Percentiles rank a stretch among this genome's conserved stretches.
Conservation (phyloP, 306 rosid genomes). For the Myrica gale region DNA sequence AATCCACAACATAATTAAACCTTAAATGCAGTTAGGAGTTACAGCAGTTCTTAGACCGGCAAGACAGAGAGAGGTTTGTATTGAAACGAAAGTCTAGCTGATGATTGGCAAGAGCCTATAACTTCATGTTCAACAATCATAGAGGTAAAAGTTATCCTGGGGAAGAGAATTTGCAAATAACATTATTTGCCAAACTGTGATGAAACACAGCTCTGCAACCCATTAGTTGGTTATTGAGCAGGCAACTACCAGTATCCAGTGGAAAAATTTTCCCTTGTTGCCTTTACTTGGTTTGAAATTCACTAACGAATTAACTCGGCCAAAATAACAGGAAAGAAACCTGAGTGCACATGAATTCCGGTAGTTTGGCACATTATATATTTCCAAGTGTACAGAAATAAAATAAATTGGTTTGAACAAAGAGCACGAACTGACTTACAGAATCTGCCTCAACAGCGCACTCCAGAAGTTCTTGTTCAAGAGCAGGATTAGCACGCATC, state of each 20-base stretch:
- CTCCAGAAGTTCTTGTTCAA: constrained; percentile 49
- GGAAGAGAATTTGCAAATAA: background rate
- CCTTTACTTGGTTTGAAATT: background rate
- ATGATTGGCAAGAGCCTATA: background rate
- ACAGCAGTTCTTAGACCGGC: background rate
- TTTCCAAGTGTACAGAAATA: background rate
- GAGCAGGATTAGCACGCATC: constrained; percentile 43
- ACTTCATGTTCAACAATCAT: background rate
- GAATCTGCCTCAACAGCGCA: constrained; percentile 42
- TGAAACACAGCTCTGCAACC: background rate
- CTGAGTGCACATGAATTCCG: background rate
- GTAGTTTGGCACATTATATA: background rate
- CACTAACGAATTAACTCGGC: background rate
- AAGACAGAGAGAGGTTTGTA: background rate
- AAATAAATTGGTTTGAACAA: constrained; percentile 1
- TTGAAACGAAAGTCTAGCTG: background rate
- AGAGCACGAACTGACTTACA: constrained; percentile 30
- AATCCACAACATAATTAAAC: background rate
- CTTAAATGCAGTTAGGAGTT: background rate
- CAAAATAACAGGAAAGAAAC: background rate
- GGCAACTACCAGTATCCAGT: background rate
- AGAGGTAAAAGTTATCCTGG: background rate
- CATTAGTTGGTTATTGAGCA: background rate
- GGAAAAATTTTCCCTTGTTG: background rate
- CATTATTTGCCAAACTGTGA: background rate